A percentile compares a stretch with the other conserved stretches of the same genome.
Conservation (phyloP, 2,329 filamentous ascomycete genomes). For the Blastomyces silverae region DNA sequence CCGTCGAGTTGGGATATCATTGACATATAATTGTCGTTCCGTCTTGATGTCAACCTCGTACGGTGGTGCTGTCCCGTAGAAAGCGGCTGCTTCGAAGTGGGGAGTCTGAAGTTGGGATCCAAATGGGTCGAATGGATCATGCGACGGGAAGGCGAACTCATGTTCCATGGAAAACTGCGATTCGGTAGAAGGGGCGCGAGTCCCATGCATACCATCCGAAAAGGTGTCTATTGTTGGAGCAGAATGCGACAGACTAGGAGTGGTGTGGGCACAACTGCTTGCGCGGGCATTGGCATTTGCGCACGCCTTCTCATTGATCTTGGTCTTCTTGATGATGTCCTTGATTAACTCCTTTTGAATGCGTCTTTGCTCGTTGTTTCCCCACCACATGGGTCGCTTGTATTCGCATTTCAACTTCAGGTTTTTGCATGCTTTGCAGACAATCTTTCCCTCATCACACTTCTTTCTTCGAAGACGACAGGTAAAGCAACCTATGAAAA, state of each 20-base stretch:
- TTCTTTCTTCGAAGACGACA: slow-evolving; percentile 63
- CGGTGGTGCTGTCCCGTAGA: slow-evolving; percentile 58
- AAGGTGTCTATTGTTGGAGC: slow-evolving; percentile 73
- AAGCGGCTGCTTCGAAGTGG: slow-evolving; percentile 54
- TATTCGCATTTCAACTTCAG: slow-evolving; percentile 89
- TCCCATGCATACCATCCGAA: slow-evolving; percentile 65
- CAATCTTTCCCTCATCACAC: slow-evolving; percentile 61
- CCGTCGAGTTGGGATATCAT: slow-evolving; percentile 74
- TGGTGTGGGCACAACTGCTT: slow-evolving; percentile 49
- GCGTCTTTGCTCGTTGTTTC: slow-evolving; percentile 77
- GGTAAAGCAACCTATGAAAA: slow-evolving; percentile 53
- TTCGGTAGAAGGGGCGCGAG: slow-evolving; percentile 69
- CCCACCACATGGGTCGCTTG: slow-evolving; percentile 96
- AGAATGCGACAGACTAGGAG: slow-evolving; percentile 73
- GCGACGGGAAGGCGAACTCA: slow-evolving; percentile 59
- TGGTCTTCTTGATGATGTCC: slow-evolving; percentile 94
- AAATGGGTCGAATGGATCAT: slow-evolving; percentile 40
- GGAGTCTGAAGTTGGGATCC: slow-evolving; percentile 40
- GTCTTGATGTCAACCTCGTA: slow-evolving; percentile 97
- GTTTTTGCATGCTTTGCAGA: slow-evolving; percentile 58
- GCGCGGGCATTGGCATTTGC: slow-evolving; percentile 39
- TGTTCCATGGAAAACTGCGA: slow-evolving; percentile 63
- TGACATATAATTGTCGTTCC: slow-evolving; percentile 86
- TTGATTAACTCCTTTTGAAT: slow-evolving; percentile 94
- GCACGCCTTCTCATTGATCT: slow-evolving; percentile 74